phyloP scores from a whole-genome alignment of 805 yeast species.

The Candida oleophila region DNA sequence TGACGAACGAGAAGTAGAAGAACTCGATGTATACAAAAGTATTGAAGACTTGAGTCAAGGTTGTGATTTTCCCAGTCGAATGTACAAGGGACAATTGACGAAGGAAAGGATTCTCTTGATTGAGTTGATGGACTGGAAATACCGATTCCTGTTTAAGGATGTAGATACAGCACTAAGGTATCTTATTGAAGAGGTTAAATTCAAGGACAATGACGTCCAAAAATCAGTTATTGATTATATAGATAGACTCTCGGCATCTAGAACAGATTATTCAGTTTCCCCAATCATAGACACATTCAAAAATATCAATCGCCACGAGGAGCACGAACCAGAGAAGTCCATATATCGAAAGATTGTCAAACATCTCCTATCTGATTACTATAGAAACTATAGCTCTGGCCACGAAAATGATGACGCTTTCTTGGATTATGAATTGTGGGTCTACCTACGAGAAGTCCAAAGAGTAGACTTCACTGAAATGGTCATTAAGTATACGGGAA shows the following conservation, averaged over 20 bases:
- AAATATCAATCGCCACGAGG: background rate
- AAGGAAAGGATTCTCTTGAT: background rate
- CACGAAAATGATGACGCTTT: background rate
- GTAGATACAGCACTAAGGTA: background rate
- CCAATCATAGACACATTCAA: conserved; percentile 1
- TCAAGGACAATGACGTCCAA: background rate
- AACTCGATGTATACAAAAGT: no score
- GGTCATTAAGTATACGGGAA: background rate
- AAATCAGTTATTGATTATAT: no score
- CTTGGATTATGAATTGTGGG: background rate
- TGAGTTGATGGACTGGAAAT: background rate
- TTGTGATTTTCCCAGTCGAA: conserved; percentile 3
- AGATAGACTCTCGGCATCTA: background rate
- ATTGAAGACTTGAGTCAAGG: no score
- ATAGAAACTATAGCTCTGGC: background rate
- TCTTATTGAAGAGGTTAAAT: background rate
- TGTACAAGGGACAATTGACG: background rate
- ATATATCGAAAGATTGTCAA: background rate
- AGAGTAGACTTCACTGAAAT: background rate
- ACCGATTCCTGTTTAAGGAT: background rate
- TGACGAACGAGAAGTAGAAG: no score
- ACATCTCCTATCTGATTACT: background rate
- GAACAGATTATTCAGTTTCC: background rate
- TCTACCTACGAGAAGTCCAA: background rate
- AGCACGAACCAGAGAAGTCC: background rate